Percentiles rank a stretch among this genome's conserved stretches.
Evolutionary conservation across 148 eudicot species (phyloP).

Genomic region (Amaranthus palmeri): DNA sequence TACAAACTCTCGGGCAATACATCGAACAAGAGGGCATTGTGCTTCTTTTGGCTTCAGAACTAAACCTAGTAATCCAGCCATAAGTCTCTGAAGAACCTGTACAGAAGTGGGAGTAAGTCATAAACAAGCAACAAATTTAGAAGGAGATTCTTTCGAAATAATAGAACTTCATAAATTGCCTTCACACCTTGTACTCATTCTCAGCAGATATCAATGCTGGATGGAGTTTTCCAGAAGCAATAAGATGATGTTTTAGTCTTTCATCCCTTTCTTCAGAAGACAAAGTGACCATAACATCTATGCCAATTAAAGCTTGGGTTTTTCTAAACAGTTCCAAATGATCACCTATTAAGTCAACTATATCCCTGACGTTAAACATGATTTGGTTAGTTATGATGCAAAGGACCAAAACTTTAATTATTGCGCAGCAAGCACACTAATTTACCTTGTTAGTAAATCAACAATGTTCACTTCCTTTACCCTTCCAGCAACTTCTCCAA

Average conservation of each 20-base stretch:
- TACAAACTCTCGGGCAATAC: slow-evolving; percentile 82
- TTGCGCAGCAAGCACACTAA: not conserved
- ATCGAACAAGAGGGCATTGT: slow-evolving; percentile 81
- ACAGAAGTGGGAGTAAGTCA: slow-evolving; percentile 18
- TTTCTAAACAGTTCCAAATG: slow-evolving; percentile 85
- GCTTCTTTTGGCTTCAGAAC: slow-evolving; percentile 86
- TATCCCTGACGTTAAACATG: slow-evolving; percentile 54
- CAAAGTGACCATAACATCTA: slow-evolving; percentile 88
- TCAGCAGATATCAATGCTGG: slow-evolving; percentile 89
- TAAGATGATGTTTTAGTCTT: slow-evolving; percentile 82
- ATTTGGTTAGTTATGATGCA: slow-evolving; percentile 7
- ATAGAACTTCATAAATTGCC: slow-evolving; percentile 29
- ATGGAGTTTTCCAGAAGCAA: slow-evolving; percentile 83
- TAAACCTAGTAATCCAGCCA: slow-evolving; percentile 69
- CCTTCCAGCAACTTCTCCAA: slow-evolving; percentile 88
- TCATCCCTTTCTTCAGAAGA: slow-evolving; percentile 98
- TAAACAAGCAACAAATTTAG: slow-evolving; percentile 13
- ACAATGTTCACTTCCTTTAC: slow-evolving; percentile 81
- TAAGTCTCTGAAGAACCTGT: slow-evolving; percentile 79
- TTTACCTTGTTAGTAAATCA: slow-evolving; percentile 86
- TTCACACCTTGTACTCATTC: slow-evolving; percentile 96
- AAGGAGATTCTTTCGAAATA: slow-evolving; percentile 8
- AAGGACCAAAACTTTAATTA: slow-evolving; percentile 1
- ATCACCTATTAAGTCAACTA: slow-evolving; percentile 77
- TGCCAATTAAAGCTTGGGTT: slow-evolving; percentile 86